Evolutionary conservation across 192 early-diverging fungal species (phyloP), one percentile per base, ranked within the genome.

Genomic region (Helicostylum pulchrum): DNA sequence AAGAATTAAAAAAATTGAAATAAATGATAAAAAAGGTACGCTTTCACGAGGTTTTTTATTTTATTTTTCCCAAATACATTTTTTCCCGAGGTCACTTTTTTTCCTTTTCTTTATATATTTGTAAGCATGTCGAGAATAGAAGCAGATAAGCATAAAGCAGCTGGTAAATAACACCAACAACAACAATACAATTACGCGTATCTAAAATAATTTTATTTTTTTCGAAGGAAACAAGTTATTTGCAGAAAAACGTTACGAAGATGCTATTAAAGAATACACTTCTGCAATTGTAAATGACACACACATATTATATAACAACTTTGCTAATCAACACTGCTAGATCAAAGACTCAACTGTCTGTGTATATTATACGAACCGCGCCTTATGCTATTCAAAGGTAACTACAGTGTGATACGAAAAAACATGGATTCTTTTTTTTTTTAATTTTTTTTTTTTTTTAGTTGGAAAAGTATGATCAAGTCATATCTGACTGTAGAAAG

Each of bases 341-440:
- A 87, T 87, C 64, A 72, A 89, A 59, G 77, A 86, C 62, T 80
- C 88, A 2, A 71, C 39, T 8, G 80, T 85, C 47, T 71, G 85
- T 15, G 71, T 82, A 3, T 94, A 91, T 67, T 94, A 87, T 70
- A 90, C 90, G n/a, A 94, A 94, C 63, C 74, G 93, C 10, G 92
- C 92, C 11, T 78, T 92, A 10, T 89, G 87, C 59, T 86, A 84
- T 54, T 79, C 90, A 23, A 84, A 83, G 62, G 80, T 79, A 73
- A 44, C 21, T 12, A 32, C 14, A 17, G 44, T 39, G 15, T 23
- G 7, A 23, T 17, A 23, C 34, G n/a, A 12, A 32, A 59, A 7
- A 31, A 45, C 9, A n/a, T n/a, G n/a, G n/a, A n/a, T 20, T 31
- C 26, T 0, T 26, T 26, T 26, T 26, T 26, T 47, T 7, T 8